Base-by-base conservation (phyloP, 179 eudicot species). In the Amaranthus tricolor region DNA sequence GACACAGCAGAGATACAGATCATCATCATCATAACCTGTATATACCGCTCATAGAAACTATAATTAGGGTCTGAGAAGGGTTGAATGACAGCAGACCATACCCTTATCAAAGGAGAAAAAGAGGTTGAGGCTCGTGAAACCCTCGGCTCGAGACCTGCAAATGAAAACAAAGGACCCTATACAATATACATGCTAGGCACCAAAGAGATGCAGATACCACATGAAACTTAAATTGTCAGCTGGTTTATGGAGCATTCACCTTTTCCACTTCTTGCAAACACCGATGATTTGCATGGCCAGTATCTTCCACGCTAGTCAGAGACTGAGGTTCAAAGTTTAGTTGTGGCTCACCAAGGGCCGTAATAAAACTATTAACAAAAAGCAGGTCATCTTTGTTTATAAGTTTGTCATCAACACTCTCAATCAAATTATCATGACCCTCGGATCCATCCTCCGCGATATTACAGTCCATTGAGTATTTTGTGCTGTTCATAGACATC, bases 201-300 rank as follows among this genome's bases (percentile, higher is more conserved):
- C 47, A 40, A 62, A 62, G 15, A 31, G 48, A 5, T 61, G 12
- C 15, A 24, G 64, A 57, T 21, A 55, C 24, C 47, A 66, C 58
- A 61, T 47, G 75, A 51, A 71, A 21, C 45, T 45, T 31, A 10
- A 64, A 77, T 24, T 20, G 7, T 75, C 50, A 71, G 66, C 59
- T 59, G 21, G 21, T n/a, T 52, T 49, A 66, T 51, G 53, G n/a
- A 52, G 59, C 17, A 73, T n/a, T 69, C 43, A 83, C 81, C 81
- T 69, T 76, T 31, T 76, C 67, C 12, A 17, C 63, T 52, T 77
- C 75, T 54, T 77, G 68, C 52, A 55, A 63, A 70, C 70, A 51
- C 48, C 11, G 58, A 66, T n/a, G 64, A 61, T 63, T 49, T 24
- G 74, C 66, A 10, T 64, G 62, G 43, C 12, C 61, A 24, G 63